Base-by-base conservation (phyloP, 2,329 filamentous ascomycete genomes). In the Teratosphaeria gauchensis region DNA sequence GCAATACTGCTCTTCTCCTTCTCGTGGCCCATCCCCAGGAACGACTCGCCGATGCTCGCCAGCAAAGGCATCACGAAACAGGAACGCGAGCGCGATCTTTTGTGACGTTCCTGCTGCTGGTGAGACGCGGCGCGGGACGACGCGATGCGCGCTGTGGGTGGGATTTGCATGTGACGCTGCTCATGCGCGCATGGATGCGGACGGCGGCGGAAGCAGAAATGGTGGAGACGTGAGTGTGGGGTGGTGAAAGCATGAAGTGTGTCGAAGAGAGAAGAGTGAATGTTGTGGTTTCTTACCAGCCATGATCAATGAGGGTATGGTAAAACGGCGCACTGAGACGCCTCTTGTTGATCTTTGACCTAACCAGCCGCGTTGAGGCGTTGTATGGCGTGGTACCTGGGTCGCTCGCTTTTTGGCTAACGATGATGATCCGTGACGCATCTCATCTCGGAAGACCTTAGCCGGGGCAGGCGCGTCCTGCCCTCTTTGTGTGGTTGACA, bases 1-100 rank as follows among this genome's bases (percentile, higher is more conserved):
- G 84, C 78, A 55, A 81, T 74, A 38, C 56, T 56, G 19, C 51
- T n/a, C 24, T 56, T 35, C 14, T 58, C 56, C 21, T 55, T 51
- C 24, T 53, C 19, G 51, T 57, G 55, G 19, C 42, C 42, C 42
- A 48, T 48, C 16, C 42, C 42, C 12, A 24, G n/a, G 2, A 32
- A 53, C 30, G 51, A 16, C 35, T 48, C 42, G 42, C 42, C 42
- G 16, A 48, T 48, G 42, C 42, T 48, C n/a, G 42, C 42, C 42
- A 48, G 42, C 42, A 21, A 48, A 21, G 42, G 42, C 42, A 48
- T 9, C 42, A 4, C 19, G 5, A 48, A 48, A 19, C 42, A 48
- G 16, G 6, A 48, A 48, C 42, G n/a, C 42, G 42, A 21, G 42
- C 42, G 42, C 42, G 42, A 21, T 2, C 42, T 48, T 19, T 21